These are phyloP conservation scores for Sporisorium sorghi DNA, from an alignment of 1,284 basidiomycete species.

Conservation along the genomic window DNA sequence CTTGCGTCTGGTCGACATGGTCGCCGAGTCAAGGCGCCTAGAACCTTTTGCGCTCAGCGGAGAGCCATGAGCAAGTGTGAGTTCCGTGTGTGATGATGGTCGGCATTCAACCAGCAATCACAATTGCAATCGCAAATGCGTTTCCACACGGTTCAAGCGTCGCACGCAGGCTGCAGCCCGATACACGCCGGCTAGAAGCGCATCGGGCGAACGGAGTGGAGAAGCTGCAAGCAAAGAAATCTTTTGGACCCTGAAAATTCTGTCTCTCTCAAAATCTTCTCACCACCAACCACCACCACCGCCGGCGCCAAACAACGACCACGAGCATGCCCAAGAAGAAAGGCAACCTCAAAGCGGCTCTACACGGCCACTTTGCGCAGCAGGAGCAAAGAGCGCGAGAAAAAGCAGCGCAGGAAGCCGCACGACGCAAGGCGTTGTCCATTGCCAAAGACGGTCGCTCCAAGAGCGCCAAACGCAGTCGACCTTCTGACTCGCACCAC, in stretches of 20 bases:
- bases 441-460: slow-evolving; percentile 17
- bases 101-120: background rate
- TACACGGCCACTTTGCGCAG: slow-evolving; percentile 45
- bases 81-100: slow-evolving; percentile 5
- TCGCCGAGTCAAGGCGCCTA: slow-evolving; percentile 5
- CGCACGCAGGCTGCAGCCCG: slow-evolving; percentile 6
- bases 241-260: slow-evolving; percentile 4
- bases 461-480: slow-evolving; percentile 24
- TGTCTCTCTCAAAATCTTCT: background rate
- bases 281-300: background rate
- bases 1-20: slow-evolving; percentile 12
- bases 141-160: slow-evolving; percentile 4
- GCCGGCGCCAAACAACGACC: too few species aligned
- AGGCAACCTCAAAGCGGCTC: slow-evolving; percentile 49
- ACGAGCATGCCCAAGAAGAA: slow-evolving; percentile 59
- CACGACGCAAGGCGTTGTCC: slow-evolving; percentile 48
- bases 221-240: slow-evolving; percentile 9
- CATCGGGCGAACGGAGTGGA: slow-evolving; percentile 7
- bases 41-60: background rate
- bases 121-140: background rate
- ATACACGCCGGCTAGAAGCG: slow-evolving; percentile 3
- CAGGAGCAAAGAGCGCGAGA: slow-evolving; percentile 42
- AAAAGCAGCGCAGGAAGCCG: slow-evolving; percentile 49
- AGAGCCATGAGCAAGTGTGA: slow-evolving; percentile 8
- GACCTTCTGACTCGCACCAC: background rate